Base-by-base conservation (phyloP, 805 yeast species). In the Yarrowia porcina region DNA sequence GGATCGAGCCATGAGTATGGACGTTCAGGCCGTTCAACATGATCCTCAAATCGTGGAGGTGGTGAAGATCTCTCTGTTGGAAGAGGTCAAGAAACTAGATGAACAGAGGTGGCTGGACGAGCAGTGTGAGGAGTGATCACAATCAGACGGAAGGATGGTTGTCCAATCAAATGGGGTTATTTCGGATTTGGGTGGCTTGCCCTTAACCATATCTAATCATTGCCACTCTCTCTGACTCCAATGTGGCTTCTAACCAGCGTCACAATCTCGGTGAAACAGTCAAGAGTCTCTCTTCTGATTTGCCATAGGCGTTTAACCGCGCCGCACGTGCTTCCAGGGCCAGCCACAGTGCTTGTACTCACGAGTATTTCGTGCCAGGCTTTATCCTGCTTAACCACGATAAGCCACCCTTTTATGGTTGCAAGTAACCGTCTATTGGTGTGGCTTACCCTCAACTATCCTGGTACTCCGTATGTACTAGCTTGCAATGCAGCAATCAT, bases 51-150 rank as follows among this genome's bases (percentile, higher is more conserved):
- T 52, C 4, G 59, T 52, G 15, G 59, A 52, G 33, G 44, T 52
- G 21, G 42, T 52, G 23, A 33, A 36, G 23, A 36, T 36, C 17
- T 52, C 59, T 11, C 59, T 52, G 12, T n/a, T 52, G 11, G 59
- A 52, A 13, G 59, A 52, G 59, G 59, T 52, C 9, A 52, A 52
- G 25, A 35, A 52, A 13, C 44, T 52, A 4, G 59, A 52, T 18
- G 59, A 52, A 13, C 59, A 30, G 5, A 11, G 44, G 10, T 52
- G 59, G 59, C 42, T 52, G 17, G 59, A 52, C 33, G 59, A 52
- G 44, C 59, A 52, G 13, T 52, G 59, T 13, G 59, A 35, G 10
- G 59, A 52, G 13, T 52, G 38, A 33, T 18, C 7, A 8, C 28
- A 5, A 25, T 25, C 28, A 25, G 28, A 25, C 28, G 8, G 4